Percentiles rank a stretch among this genome's conserved stretches.
Evolutionary conservation across 768 basidiomycete genomes (phyloP).

Genomic region (Boletellus ananas): DNA sequence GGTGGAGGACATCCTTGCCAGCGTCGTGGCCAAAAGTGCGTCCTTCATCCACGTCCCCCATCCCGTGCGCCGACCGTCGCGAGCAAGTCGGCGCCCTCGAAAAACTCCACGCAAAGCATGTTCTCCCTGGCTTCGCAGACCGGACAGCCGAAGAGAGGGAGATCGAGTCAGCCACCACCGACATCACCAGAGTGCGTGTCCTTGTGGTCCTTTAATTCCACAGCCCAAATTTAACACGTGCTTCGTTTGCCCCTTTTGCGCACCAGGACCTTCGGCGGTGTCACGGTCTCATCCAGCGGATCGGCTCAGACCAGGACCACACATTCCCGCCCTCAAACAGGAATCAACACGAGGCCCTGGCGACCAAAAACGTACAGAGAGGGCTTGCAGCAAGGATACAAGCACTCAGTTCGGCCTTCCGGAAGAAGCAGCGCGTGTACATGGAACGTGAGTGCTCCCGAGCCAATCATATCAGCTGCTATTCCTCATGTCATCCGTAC

Average conservation of each 20-base stretch:
- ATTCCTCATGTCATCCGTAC: conserved; percentile 9
- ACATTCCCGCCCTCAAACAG: conserved; percentile 56
- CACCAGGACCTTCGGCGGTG: conserved; percentile 39
- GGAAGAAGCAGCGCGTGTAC: conserved; percentile 97
- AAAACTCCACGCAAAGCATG: conserved; percentile 94
- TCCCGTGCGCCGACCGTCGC: conserved; percentile 14
- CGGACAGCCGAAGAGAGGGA: conserved; percentile 90
- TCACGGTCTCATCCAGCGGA: conserved; percentile 60
- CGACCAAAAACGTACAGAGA: conserved; percentile 92
- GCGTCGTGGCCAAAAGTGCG: conserved; percentile 76
- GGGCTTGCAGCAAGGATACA: conserved; percentile 96
- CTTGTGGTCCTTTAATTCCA: conserved; percentile 7
- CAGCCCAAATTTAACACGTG: conserved; percentile 5
- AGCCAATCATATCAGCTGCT: neutral
- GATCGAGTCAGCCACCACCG: conserved; percentile 79
- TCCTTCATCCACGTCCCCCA: conserved; percentile 7
- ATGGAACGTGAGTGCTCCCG: conserved; percentile 80
- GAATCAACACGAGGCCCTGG: conserved; percentile 51
- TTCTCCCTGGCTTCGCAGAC: conserved; percentile 94
- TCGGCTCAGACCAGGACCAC: conserved; percentile 56
- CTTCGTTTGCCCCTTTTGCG: conserved; percentile 5
- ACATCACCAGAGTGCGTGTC: conserved; percentile 76
- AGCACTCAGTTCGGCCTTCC: conserved; percentile 84
- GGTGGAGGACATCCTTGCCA: conserved; percentile 73
- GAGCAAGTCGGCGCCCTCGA: conserved; percentile 78